phyloP scores from a whole-genome alignment of 495 filamentous ascomycete species.

The Pyrenopolyporus hunteri region DNA sequence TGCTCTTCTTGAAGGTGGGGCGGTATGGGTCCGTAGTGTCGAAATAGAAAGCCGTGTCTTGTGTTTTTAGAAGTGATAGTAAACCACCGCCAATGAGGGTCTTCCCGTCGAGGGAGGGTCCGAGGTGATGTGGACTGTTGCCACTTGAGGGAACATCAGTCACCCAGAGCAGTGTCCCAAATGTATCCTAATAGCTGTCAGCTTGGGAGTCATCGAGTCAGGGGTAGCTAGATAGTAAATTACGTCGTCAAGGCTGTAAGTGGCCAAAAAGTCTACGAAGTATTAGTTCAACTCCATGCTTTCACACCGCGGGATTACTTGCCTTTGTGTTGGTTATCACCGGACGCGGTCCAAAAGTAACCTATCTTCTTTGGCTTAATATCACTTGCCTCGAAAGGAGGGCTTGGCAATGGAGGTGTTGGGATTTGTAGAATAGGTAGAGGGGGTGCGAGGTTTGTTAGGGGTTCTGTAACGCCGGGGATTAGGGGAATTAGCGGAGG shows the following conservation, averaged over 20 bases:
- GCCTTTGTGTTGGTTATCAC: slow-evolving; percentile 62
- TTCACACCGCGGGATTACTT: neutral
- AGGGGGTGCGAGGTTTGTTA: slow-evolving; percentile 57
- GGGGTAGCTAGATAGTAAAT: no score
- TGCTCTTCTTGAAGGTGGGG: slow-evolving; percentile 63
- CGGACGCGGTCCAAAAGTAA: slow-evolving; percentile 67
- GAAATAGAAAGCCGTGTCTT: slow-evolving; percentile 70
- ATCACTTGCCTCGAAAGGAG: slow-evolving; percentile 58
- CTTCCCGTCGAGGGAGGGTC: slow-evolving; percentile 64
- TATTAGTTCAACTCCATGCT: slow-evolving; percentile 3
- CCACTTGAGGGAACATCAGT: slow-evolving; percentile 66
- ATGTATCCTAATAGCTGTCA: slow-evolving; percentile 56
- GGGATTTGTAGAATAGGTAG: slow-evolving; percentile 65
- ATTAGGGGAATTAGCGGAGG: slow-evolving; percentile 63
- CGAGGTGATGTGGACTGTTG: slow-evolving; percentile 67
- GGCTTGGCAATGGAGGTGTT: slow-evolving; percentile 60
- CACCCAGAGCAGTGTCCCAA: slow-evolving; percentile 63
- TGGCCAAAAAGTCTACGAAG: slow-evolving; percentile 60
- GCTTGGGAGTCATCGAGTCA: no score
- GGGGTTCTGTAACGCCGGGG: slow-evolving; percentile 63
- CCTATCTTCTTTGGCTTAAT: slow-evolving; percentile 71
- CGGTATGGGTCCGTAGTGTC: slow-evolving; percentile 63
- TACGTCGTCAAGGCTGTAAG: no score
- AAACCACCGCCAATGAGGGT: slow-evolving; percentile 65
- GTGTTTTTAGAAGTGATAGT: slow-evolving; percentile 65